Base-by-base conservation (phyloP, 2,329 filamentous ascomycete species). In the Aspergillus floridensis region DNA sequence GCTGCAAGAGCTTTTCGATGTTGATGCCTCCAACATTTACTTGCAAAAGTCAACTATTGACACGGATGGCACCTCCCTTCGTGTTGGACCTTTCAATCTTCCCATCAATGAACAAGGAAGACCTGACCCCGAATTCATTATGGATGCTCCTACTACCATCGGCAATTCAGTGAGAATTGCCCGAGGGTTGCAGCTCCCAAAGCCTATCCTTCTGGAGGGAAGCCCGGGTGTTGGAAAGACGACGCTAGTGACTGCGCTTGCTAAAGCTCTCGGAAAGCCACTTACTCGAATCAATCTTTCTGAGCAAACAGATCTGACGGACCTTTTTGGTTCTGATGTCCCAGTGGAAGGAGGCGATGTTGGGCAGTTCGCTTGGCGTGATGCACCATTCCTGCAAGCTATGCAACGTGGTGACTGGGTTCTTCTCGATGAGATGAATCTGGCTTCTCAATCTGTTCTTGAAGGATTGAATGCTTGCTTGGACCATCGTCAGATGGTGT, bases 341-440 rank as follows among this genome's bases (percentile, higher is more conserved):
- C 95, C 95, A 0, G 88, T 96, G 3, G 95, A 98, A 76, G 93
- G 92, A n/a, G 92, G 90, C 0, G 87, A 90, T 69, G 89, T 92
- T 7, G 95, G 95, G 1, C 89, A 91, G 60, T 99, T 99, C 71
- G 89, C 91, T 1, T 99, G 95, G 95, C 86, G 92, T 66, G 93
- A 99, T 73, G 95, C 93, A 0, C 93, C 95, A 0, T 98, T 99
- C 72, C 80, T 99, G 21, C 90, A 92, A 72, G 95, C 95, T 0
- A 98, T 99, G 93, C 95, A 98, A 72, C 90, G 86, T 59, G 95
- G 95, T 29, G 91, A 96, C 67, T 99, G 95, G 95, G 95, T 99
- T 11, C 81, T 99, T 29, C 83, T 99, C 0, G 95, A 99, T 70
- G 95, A 99, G 79, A 99, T 99, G 95, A 99, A 99, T 69, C 79